Base-by-base conservation (phyloP, 768 basidiomycete genomes). In the Kwoniella mangroviensis region DNA sequence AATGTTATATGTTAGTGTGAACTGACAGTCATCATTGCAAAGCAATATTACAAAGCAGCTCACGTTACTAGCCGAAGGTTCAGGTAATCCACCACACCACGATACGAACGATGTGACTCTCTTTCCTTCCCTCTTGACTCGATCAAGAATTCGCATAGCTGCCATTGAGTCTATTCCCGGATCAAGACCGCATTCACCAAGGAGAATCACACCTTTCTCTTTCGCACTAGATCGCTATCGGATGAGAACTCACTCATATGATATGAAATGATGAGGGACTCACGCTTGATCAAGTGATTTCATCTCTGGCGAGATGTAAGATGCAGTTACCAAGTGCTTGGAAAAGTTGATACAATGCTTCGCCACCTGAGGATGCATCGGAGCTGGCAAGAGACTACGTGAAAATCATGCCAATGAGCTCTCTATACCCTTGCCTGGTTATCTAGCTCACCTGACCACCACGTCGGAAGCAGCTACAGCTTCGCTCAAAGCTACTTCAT, bases 21-120 rank as follows among this genome's bases (percentile, higher is more conserved):
- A 41, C 24, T 34, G 34, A 34, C 34, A 34, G 6, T 42, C 7
- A 49, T 6, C 24, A 49, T 34, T 19, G n/a, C 28, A 21, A 21
- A 24, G 21, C 34, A 34, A 43, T 2, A 69, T 22, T 12, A 24
- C 13, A 34, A 26, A 61, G 61, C 17, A 65, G 68, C 66, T 66
- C 56, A 73, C 82, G 57, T 83, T 78, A 61, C 82, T 83, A 41
- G 82, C 77, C 53, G 91, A 91, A 0, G 92, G 92, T 0, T 90
- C 90, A 0, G 95, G 95, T 4, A 98, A 85, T 1, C 95, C 95
- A 1, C 95, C 95, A 66, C 95, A 98, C 86, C 95, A 95, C 0
- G 92, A 94, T 1, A 88, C 88, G 81, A 96, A 97, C 0, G 91
- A 90, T 0, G 86, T 78, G 11, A 93, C 85, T 15, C 84, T 81